These are phyloP conservation scores for Gastrolobium villosum DNA, from an alignment of 306 rosid genomes.

Conservation along the genomic window DNA sequence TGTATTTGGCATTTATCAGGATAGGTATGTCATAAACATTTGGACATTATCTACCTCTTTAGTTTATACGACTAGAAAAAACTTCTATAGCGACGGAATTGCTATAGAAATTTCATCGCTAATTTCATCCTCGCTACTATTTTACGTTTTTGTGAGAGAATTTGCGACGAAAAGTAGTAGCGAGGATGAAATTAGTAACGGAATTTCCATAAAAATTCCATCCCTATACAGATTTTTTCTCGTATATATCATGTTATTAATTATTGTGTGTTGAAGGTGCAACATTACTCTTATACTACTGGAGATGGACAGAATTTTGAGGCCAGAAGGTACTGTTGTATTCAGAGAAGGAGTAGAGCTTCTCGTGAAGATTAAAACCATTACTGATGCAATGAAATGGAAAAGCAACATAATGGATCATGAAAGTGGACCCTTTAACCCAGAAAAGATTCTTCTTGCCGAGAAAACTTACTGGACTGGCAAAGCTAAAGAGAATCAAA, in stretches of 20 bases:
- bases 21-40: slow-evolving; percentile 68
- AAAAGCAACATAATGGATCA: slow-evolving; percentile 88
- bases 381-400: slow-evolving; percentile 86
- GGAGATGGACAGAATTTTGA: slow-evolving; percentile 94
- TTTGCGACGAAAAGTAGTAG: no score
- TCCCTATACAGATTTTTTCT: no score
- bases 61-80: no score
- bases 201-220: no score
- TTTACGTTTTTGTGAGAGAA: no score
- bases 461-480: slow-evolving; percentile 89
- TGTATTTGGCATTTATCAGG: slow-evolving; percentile 87
- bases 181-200: no score
- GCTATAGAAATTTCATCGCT: no score
- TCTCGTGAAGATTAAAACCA: slow-evolving; percentile 74
- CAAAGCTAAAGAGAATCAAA: slow-evolving; percentile 47
- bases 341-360: slow-evolving; percentile 86
- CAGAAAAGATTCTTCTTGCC: slow-evolving; percentile 92
- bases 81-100: no score
- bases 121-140: no score
- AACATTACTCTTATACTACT: slow-evolving; percentile 71
- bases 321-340: slow-evolving; percentile 93
- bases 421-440: slow-evolving; percentile 92
- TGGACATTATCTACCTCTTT: slow-evolving; percentile 16
- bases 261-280: slow-evolving; percentile 68
- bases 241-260: no score